These are phyloP conservation scores for Penicillium polonicum DNA, from an alignment of 2,329 filamentous ascomycete species.

Conservation along the genomic window DNA sequence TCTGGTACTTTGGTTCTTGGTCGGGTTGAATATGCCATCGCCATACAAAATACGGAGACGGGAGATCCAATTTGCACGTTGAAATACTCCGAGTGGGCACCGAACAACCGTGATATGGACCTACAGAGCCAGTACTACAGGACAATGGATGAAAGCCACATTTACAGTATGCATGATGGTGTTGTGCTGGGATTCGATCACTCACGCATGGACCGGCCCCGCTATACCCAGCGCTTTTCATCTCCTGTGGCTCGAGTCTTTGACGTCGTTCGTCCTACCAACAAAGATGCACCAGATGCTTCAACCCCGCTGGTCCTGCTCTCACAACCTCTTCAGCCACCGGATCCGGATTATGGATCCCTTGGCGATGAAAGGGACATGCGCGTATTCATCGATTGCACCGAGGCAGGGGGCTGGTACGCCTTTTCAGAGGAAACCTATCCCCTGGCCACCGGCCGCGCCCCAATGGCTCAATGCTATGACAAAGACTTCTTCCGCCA, in stretches of 20 bases:
- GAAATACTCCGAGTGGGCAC: conserved; percentile 90
- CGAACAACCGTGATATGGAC: conserved; percentile 87
- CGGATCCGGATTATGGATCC: conserved; percentile 43
- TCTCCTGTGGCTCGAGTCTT: conserved; percentile 85
- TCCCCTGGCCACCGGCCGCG: conserved; percentile 75
- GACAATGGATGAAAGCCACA: conserved; percentile 83
- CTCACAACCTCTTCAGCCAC: conserved; percentile 74
- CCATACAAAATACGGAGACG: conserved; percentile 72
- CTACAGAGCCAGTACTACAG: conserved; percentile 76
- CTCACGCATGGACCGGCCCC: conserved; percentile 53
- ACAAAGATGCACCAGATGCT: conserved; percentile 61
- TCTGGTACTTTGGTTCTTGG: conserved; percentile 79
- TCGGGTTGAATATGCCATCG: conserved; percentile 84
- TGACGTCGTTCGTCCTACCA: conserved; percentile 75
- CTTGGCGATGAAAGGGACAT: conserved; percentile 54
- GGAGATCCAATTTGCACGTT: conserved; percentile 80
- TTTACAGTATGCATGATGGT: conserved; percentile 83
- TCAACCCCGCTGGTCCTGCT: conserved; percentile 74
- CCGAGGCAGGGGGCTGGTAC: conserved; percentile 85
- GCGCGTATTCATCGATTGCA: conserved; percentile 83
- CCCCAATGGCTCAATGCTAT: conserved; percentile 58
- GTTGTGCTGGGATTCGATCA: conserved; percentile 78
- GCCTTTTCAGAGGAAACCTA: conserved; percentile 85
- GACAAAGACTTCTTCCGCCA: conserved; percentile 49
- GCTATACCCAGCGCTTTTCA: conserved; percentile 68